Percentiles rank a stretch among this genome's conserved stretches.
These are phyloP conservation scores for Conoideocrella luteorostrata DNA, from an alignment of 2,329 filamentous ascomycete genomes.

Conservation along the genomic window DNA sequence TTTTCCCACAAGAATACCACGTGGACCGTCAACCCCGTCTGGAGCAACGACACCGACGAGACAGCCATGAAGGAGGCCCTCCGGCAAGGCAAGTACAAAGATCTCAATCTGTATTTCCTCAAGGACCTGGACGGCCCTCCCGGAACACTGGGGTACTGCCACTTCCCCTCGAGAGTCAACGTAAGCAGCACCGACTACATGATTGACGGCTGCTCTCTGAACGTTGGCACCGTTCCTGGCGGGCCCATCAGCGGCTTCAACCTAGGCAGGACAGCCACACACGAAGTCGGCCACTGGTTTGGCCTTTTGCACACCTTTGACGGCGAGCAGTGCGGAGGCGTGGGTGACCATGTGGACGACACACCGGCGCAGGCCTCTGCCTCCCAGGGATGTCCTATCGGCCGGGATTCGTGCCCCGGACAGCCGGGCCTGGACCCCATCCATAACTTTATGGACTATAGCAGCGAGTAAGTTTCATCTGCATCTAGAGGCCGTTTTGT, in stretches of 20 bases:
- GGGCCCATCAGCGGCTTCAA: too few species aligned
- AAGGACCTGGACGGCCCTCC: constrained; percentile 9
- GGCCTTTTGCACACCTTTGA: background rate
- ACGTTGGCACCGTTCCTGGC: too few species aligned
- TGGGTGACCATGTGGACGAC: constrained; percentile 34
- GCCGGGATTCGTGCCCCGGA: constrained; percentile 12
- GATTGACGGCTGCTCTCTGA: too few species aligned
- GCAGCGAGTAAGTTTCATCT: constrained; percentile 39
- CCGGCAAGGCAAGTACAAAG: constrained; percentile 30
- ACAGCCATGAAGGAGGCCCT: constrained; percentile 36
- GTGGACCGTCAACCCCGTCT: constrained; percentile 37
- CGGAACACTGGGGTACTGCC: constrained; percentile 1
- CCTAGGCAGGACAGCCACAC: background rate
- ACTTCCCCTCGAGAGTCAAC: too few species aligned
- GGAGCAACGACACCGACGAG: constrained; percentile 33
- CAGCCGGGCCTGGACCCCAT: constrained; percentile 27
- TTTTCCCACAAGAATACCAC: constrained; percentile 37
- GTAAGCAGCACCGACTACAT: too few species aligned
- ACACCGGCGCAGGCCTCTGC: constrained; percentile 31
- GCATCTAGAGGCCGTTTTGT: too few species aligned
- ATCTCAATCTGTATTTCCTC: constrained; percentile 41
- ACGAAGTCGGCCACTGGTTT: constrained; percentile 1
- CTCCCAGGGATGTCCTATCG: background rate
- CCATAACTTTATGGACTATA: constrained; percentile 35
- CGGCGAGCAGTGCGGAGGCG: too few species aligned